Percentiles rank a stretch among this genome's conserved stretches.
These are phyloP conservation scores for Boechera divaricarpa DNA, from an alignment of 345 rosid genomes.

Conservation along the genomic window DNA sequence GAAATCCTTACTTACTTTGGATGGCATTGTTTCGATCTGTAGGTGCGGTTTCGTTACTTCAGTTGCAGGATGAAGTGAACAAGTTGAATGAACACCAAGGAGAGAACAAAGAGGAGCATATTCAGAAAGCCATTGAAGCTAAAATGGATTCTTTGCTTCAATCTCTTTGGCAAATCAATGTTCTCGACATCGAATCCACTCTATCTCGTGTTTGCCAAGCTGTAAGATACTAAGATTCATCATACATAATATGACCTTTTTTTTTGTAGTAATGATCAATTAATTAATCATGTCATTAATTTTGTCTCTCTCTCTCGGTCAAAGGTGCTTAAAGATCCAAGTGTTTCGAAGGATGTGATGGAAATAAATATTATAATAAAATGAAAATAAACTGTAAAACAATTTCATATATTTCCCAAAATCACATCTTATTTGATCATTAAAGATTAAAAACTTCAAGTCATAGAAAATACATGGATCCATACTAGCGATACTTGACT, in stretches of 20 bases:
- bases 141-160: conserved; percentile 85
- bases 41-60: conserved; percentile 81
- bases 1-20: conserved; percentile 50
- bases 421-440: no score
- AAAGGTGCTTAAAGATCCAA: conserved; percentile 90
- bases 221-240: conserved; percentile 53
- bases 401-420: no score
- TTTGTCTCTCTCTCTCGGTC: not conserved
- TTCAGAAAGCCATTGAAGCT: conserved; percentile 72
- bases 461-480: no score
- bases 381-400: no score
- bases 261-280: not conserved
- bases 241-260: no score
- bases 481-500: no score
- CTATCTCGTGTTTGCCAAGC: conserved; percentile 80
- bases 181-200: conserved; percentile 88
- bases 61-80: conserved; percentile 81
- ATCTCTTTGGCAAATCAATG: conserved; percentile 95
- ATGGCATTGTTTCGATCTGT: conserved; percentile 65
- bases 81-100: conserved; percentile 54
- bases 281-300: not conserved
- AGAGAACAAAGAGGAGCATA: conserved; percentile 72
- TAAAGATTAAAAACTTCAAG: no score
- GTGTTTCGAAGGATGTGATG: conserved; percentile 50
- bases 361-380: no score